A percentile compares a stretch with the other conserved stretches of the same genome.
Evolutionary conservation across 495 filamentous ascomycete genomes (phyloP).

Genomic region (Penicillium macrosclerotiorum): DNA sequence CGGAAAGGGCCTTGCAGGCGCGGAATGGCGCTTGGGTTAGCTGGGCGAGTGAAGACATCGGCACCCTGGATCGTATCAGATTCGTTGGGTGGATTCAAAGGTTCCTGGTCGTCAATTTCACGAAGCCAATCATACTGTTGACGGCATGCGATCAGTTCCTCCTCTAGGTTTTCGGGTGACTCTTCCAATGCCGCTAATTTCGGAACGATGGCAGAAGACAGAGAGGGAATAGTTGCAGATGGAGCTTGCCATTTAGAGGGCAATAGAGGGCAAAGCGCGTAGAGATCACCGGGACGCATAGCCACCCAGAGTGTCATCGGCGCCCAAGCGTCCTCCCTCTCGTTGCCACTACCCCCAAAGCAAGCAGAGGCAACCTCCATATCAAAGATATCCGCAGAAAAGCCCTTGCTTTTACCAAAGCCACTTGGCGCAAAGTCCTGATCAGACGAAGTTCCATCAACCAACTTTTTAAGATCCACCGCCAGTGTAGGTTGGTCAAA

Average conservation of each 20-base stretch:
- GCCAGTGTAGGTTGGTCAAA: constrained; percentile 79
- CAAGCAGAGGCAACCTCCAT: constrained; percentile 86
- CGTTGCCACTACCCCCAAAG: constrained; percentile 66
- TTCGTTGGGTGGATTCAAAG: constrained; percentile 32
- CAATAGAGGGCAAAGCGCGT: constrained; percentile 84
- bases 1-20: constrained; percentile 84
- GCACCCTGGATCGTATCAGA: constrained; percentile 45
- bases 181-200: constrained; percentile 61
- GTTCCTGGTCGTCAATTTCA: constrained; percentile 77
- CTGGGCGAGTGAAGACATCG: constrained; percentile 70
- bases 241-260: constrained; percentile 81
- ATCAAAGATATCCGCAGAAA: constrained; percentile 78
- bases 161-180: constrained; percentile 54
- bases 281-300: constrained; percentile 84
- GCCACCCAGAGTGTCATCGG: constrained; percentile 90
- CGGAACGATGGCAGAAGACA: constrained; percentile 70
- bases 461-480: constrained; percentile 78
- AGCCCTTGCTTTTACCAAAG: constrained; percentile 70
- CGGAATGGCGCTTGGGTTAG: constrained; percentile 68
- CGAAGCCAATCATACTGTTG: constrained; percentile 80
- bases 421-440: constrained; percentile 72
- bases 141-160: constrained; percentile 44
- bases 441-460: constrained; percentile 71
- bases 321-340: constrained; percentile 75
- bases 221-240: constrained; percentile 67